Percentiles rank a stretch among this genome's conserved stretches.
These are phyloP conservation scores for Kuraishia ogatae DNA, from an alignment of 805 yeast genomes.

Conservation along the genomic window DNA sequence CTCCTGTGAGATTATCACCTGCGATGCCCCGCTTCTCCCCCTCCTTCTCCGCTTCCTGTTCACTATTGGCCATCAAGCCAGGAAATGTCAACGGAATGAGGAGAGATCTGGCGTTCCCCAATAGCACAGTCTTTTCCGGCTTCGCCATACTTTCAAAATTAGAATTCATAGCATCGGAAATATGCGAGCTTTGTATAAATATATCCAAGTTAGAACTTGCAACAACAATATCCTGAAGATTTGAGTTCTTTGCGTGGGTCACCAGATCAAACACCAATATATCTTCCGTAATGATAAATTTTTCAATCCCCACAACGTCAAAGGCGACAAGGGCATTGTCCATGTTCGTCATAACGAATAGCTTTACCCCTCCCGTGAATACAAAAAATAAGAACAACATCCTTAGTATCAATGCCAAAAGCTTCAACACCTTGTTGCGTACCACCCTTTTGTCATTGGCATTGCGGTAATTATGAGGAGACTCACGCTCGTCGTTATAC, in stretches of 20 bases:
- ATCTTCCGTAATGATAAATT: conserved; percentile 21
- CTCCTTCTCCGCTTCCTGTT: neutral
- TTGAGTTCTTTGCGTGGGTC: conserved; percentile 15
- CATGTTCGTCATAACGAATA: conserved; percentile 17
- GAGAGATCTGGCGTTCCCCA: conserved; percentile 21
- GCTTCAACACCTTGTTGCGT: conserved; percentile 9
- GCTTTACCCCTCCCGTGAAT: conserved; percentile 6
- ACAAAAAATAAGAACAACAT: conserved; percentile 6
- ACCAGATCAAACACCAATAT: conserved; percentile 22
- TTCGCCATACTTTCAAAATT: neutral
- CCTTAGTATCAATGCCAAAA: conserved; percentile 9
- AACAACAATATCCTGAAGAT: conserved; percentile 22
- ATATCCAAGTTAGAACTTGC: conserved; percentile 25
- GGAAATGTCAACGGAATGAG: conserved; percentile 21
- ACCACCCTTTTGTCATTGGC: conserved; percentile 15
- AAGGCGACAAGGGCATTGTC: conserved; percentile 18
- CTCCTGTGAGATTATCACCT: conserved; percentile 6
- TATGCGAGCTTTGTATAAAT: conserved; percentile 10
- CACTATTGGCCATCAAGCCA: conserved; percentile 10
- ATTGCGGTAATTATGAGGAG: conserved; percentile 25
- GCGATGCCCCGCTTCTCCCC: neutral
- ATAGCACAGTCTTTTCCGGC: conserved; percentile 20
- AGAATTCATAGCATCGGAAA: neutral
- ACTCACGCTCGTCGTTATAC: conserved; percentile 9
- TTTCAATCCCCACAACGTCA: conserved; percentile 15